Evolutionary conservation across 768 basidiomycete species (phyloP).

Genomic region (Termitomyces sp.): DNA sequence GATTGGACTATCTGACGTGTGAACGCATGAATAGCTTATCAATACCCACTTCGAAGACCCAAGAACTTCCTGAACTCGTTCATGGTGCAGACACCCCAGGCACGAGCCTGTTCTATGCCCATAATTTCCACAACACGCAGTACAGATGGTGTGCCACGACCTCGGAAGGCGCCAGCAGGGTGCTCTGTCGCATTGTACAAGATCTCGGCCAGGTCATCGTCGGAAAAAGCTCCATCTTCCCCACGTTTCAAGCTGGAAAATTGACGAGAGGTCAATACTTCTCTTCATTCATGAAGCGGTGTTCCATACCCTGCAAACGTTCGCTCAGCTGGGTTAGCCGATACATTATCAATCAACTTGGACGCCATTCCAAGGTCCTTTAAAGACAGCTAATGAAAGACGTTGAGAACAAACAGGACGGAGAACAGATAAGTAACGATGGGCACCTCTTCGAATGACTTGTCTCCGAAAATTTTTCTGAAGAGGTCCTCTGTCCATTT

Average conservation of each 20-base stretch:
- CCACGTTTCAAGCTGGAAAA: conserved; percentile 37
- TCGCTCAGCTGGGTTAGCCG: conserved; percentile 30
- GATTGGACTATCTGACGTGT: background rate
- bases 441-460: conserved; percentile 31
- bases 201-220: conserved; percentile 47
- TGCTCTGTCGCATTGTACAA: conserved; percentile 42
- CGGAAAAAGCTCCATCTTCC: conserved; percentile 45
- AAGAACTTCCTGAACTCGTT: conserved; percentile 54
- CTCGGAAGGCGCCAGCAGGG: conserved; percentile 44
- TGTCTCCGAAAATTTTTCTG: conserved; percentile 32
- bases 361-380: conserved; percentile 21
- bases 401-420: background rate
- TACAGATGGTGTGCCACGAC: conserved; percentile 43
- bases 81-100: conserved; percentile 55
- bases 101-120: conserved; percentile 49
- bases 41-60: conserved; percentile 37
- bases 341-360: conserved; percentile 14
- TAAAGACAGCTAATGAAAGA: conserved; percentile 18
- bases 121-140: conserved; percentile 52
- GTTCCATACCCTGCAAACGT: conserved; percentile 42
- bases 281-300: background rate
- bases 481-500: conserved; percentile 50
- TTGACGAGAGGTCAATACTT: background rate
- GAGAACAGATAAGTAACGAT: background rate
- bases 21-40: background rate